Evolutionary conservation across 306 rosid genomes (phyloP).

Genomic region (Vigna nakashimae): DNA sequence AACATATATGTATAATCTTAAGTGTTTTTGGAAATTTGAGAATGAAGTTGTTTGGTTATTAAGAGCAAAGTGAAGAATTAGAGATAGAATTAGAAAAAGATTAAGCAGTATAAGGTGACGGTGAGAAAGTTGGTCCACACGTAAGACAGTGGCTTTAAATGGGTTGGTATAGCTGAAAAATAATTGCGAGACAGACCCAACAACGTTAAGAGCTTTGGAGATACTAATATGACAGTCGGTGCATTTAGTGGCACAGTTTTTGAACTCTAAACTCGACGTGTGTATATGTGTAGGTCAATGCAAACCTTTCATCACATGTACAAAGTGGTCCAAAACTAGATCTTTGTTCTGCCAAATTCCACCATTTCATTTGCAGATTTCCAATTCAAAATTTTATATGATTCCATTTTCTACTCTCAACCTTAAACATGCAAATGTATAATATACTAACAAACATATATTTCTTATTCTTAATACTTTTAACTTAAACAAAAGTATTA

Average conservation of each 20-base stretch:
- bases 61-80: neutral
- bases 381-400: no score
- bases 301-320: constrained; percentile 17
- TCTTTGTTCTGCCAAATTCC: no score
- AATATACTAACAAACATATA: no score
- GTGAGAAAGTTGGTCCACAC: constrained; percentile 42
- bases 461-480: no score
- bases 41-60: constrained; percentile 17
- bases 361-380: no score
- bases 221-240: constrained; percentile 23
- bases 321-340: constrained; percentile 28
- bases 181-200: constrained; percentile 36
- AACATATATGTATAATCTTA: neutral
- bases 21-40: neutral
- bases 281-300: constrained; percentile 32
- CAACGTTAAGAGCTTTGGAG: constrained; percentile 16
- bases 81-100: neutral
- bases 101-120: constrained; percentile 12
- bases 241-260: neutral
- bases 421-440: no score
- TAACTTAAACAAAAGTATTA: no score
- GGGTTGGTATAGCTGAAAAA: constrained; percentile 32
- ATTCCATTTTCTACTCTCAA: no score
- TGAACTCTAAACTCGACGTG: neutral
- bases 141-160: constrained; percentile 37